These are phyloP conservation scores for Inga oerstediana DNA, from an alignment of 306 rosid genomes.

Conservation along the genomic window DNA sequence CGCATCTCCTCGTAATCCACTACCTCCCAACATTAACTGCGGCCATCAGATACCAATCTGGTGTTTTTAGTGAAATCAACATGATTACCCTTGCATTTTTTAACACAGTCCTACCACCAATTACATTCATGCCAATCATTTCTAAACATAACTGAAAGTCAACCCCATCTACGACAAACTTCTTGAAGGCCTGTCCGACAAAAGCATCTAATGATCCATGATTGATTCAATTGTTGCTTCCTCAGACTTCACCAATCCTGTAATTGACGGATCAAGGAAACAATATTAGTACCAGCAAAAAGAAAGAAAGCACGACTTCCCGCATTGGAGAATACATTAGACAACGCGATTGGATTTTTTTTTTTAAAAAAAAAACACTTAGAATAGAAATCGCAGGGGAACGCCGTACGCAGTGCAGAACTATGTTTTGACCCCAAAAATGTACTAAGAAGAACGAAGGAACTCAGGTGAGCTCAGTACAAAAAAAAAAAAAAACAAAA, in stretches of 20 bases:
- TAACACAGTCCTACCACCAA: neutral
- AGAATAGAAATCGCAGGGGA: neutral
- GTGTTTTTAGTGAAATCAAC: conserved; percentile 27
- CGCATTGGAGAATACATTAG: conserved; percentile 10
- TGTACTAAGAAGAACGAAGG: neutral
- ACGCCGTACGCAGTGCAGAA: neutral
- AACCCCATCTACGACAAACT: conserved; percentile 34
- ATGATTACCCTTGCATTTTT: neutral
- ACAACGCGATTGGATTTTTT: conserved; percentile 9
- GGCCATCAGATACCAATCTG: conserved; percentile 42
- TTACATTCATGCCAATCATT: conserved; percentile 26
- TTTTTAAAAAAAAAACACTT: neutral
- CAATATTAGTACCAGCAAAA: conserved; percentile 27
- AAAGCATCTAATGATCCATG: conserved; percentile 15
- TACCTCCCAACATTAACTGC: conserved; percentile 31
- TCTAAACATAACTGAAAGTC: conserved; percentile 26
- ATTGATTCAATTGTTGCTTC: conserved; percentile 36
- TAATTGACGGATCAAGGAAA: conserved; percentile 33
- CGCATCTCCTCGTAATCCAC: conserved; percentile 17
- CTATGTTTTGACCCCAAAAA: conserved; percentile 12
- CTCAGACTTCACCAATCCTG: conserved; percentile 50
- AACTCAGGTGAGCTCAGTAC: neutral
- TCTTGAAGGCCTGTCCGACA: neutral
- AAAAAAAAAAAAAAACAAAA: neutral
- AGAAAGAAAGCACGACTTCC: conserved; percentile 5